Conservation (phyloP, 495 filamentous ascomycete species). For the Hypoxylon crocopeplum region DNA sequence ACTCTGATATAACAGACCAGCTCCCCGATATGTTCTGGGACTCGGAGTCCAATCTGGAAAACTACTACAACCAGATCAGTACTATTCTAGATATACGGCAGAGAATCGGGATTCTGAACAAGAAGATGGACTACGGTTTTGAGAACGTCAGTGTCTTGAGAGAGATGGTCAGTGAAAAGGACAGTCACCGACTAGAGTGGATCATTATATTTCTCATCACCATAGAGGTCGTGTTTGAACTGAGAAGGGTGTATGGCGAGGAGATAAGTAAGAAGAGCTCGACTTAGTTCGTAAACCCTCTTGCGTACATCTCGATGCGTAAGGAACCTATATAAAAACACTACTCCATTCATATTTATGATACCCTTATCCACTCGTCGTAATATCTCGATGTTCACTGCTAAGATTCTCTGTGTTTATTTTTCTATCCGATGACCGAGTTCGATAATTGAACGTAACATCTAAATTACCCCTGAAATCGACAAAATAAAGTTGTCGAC, state of each 20-base stretch:
- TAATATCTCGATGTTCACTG: too few relatives aligned
- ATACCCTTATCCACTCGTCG: too few relatives aligned
- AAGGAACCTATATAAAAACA: background rate
- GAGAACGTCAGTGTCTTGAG: constrained; percentile 92
- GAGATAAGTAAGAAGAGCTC: constrained; percentile 5
- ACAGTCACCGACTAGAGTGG: constrained; percentile 90
- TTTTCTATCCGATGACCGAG: too few relatives aligned
- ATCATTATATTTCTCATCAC: constrained; percentile 94
- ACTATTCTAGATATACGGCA: constrained; percentile 90
- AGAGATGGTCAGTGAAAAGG: constrained; percentile 86
- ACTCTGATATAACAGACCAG: constrained; percentile 94
- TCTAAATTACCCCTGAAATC: too few relatives aligned
- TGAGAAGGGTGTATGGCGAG: constrained; percentile 59
- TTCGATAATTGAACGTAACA: too few relatives aligned
- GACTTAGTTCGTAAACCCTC: background rate
- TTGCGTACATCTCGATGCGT: background rate
- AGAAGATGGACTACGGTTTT: constrained; percentile 96
- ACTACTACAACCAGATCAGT: constrained; percentile 93
- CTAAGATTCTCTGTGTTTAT: too few relatives aligned
- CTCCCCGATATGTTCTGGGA: constrained; percentile 98
- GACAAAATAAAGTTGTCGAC: too few relatives aligned
- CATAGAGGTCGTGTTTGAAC: constrained; percentile 79
- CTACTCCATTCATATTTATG: too few relatives aligned
- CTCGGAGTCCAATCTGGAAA: constrained; percentile 81
- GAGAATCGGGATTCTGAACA: constrained; percentile 89